Evolutionary conservation across 1,284 basidiomycete species (phyloP).

Genomic region (Phellinidium pouzarii): DNA sequence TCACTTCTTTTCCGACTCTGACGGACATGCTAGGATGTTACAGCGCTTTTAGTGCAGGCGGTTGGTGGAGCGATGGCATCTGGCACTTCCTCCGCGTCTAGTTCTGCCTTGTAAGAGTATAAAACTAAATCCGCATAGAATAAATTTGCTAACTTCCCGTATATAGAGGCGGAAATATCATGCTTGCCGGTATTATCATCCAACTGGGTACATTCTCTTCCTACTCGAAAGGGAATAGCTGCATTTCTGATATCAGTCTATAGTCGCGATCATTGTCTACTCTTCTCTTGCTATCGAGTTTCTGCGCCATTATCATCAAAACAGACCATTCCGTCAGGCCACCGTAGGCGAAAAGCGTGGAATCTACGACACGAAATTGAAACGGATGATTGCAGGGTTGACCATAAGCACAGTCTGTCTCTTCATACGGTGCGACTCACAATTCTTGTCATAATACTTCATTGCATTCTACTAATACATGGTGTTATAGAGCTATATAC

Average conservation of each 20-base stretch:
- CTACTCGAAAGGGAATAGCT: slow-evolving; percentile 5
- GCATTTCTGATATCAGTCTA: slow-evolving; percentile 8
- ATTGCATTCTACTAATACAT: not conserved
- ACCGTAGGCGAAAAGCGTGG: slow-evolving; percentile 10
- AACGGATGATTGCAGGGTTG: slow-evolving; percentile 28
- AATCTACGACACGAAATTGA: slow-evolving; percentile 21
- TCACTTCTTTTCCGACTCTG: slow-evolving; percentile 11
- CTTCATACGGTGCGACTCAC: slow-evolving; percentile 33
- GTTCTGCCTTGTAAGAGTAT: slow-evolving; percentile 15
- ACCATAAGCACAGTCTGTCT: slow-evolving; percentile 29
- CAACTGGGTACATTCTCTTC: slow-evolving; percentile 28
- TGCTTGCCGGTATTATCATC: slow-evolving; percentile 44
- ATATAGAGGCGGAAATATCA: slow-evolving; percentile 37
- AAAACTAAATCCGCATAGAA: not conserved
- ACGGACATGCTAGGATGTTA: slow-evolving; percentile 27
- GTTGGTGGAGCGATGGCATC: slow-evolving; percentile 36
- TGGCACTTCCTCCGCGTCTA: slow-evolving; percentile 20
- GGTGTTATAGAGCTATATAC: slow-evolving; percentile 29
- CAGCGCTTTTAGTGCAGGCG: slow-evolving; percentile 38
- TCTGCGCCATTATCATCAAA: slow-evolving; percentile 30
- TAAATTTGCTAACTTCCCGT: not conserved
- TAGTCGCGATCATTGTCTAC: slow-evolving; percentile 34
- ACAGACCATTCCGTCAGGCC: slow-evolving; percentile 24
- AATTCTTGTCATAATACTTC: not conserved
- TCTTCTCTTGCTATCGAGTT: slow-evolving; percentile 32